phyloP scores from a whole-genome alignment of 768 basidiomycete genomes.

The Hygrocybe coccinea region DNA sequence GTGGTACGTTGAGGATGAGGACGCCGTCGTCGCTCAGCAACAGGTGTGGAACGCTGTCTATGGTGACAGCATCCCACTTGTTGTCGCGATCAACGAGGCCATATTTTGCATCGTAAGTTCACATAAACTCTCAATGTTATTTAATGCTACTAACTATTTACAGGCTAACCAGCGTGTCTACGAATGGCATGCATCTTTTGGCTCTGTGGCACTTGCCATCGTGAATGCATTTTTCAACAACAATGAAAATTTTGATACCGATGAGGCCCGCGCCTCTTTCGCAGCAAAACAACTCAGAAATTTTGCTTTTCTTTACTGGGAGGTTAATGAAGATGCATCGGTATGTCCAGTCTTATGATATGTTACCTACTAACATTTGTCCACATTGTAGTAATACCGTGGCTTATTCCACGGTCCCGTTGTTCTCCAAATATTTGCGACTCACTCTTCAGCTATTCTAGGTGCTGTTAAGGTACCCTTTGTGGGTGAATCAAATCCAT shows the following conservation, averaged over 20 bases:
- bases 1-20: not conserved
- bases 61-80: not conserved
- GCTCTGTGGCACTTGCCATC: slow-evolving; percentile 4
- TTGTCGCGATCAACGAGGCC: not conserved
- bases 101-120: slow-evolving; percentile 3
- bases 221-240: slow-evolving; percentile 4
- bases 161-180: slow-evolving; percentile 6
- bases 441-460: not conserved
- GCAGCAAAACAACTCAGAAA: not conserved
- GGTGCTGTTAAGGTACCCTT: not conserved
- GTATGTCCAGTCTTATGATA: not conserved
- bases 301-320: not conserved
- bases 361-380: not conserved
- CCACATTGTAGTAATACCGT: not conserved
- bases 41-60: not conserved
- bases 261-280: not conserved
- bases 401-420: not conserved
- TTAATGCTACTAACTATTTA: not conserved
- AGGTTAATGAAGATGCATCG: not conserved
- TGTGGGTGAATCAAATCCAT: not conserved
- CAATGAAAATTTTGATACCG: not conserved
- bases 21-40: slow-evolving; percentile 3
- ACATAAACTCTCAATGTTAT: not conserved
- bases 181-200: slow-evolving; percentile 5
- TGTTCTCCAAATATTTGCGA: not conserved